phyloP scores from a whole-genome alignment of 495 filamentous ascomycete species.

The Staphylotrichum longicolle region DNA sequence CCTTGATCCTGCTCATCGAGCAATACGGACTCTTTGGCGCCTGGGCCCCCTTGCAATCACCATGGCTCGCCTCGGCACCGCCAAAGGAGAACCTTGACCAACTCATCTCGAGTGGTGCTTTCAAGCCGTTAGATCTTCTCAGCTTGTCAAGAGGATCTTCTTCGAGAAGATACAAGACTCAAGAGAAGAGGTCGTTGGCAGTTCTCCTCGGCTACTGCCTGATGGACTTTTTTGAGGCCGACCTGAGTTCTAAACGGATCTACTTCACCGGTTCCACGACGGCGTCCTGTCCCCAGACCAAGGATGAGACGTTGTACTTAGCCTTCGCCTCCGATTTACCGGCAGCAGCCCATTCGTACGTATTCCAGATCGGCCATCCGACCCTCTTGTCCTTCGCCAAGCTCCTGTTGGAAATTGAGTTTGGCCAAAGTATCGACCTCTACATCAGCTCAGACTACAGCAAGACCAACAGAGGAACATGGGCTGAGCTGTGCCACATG shows the following conservation, averaged over 20 bases:
- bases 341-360: no score
- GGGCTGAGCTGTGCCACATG: not conserved
- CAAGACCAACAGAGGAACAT: not conserved
- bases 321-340: no score
- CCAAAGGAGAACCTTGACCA: not conserved
- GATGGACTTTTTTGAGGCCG: slow-evolving; percentile 21
- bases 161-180: not conserved
- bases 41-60: no score
- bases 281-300: no score
- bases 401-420: slow-evolving; percentile 15
- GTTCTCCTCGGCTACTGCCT: slow-evolving; percentile 15
- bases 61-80: no score
- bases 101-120: not conserved
- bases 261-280: not conserved
- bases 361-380: slow-evolving; percentile 15
- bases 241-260: not conserved
- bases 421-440: not conserved
- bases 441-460: not conserved
- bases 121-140: not conserved
- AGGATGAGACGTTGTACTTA: no score
- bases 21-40: not conserved
- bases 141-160: not conserved
- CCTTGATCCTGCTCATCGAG: not conserved
- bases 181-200: slow-evolving; percentile 14
- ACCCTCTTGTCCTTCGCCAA: slow-evolving; percentile 15